Percentiles rank a stretch among this genome's conserved stretches.
phyloP scores from a whole-genome alignment of 805 yeast genomes.

The Starmera pachycereana region DNA sequence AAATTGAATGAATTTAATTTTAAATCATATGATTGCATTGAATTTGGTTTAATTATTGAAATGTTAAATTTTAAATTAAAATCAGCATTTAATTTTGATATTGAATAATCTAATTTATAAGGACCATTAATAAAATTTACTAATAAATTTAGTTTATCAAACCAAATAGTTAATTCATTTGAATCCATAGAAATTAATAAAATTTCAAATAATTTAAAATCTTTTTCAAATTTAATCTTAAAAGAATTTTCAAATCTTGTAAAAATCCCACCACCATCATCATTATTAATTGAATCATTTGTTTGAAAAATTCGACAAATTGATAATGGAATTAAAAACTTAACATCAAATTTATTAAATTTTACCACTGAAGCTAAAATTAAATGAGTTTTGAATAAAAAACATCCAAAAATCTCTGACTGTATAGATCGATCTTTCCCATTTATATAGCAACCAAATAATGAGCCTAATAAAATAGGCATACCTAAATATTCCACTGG shows the following conservation, averaged over 20 bases:
- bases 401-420: conserved; percentile 21
- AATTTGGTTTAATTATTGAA: conserved; percentile 2
- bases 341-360: conserved; percentile 21
- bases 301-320: conserved; percentile 19
- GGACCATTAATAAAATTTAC: conserved; percentile 23
- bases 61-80: conserved; percentile 6
- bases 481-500: conserved; percentile 38
- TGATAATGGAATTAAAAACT: conserved; percentile 39
- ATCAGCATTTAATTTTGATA: conserved; percentile 14
- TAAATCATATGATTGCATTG: conserved; percentile 14
- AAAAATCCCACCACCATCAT: conserved; percentile 21
- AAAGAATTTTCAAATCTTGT: conserved; percentile 24
- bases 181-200: conserved; percentile 23
- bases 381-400: conserved; percentile 43
- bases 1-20: conserved; percentile 10
- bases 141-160: conserved; percentile 20
- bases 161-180: conserved; percentile 34
- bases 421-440: conserved; percentile 9
- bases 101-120: conserved; percentile 20
- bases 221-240: conserved; percentile 37
- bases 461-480: conserved; percentile 33
- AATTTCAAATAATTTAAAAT: conserved; percentile 33
- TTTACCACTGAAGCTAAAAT: conserved; percentile 24
- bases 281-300: conserved; percentile 19
- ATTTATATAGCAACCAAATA: conserved; percentile 28